Conservation (phyloP, 169 alveolate species). For the Perkinsus olseni region DNA sequence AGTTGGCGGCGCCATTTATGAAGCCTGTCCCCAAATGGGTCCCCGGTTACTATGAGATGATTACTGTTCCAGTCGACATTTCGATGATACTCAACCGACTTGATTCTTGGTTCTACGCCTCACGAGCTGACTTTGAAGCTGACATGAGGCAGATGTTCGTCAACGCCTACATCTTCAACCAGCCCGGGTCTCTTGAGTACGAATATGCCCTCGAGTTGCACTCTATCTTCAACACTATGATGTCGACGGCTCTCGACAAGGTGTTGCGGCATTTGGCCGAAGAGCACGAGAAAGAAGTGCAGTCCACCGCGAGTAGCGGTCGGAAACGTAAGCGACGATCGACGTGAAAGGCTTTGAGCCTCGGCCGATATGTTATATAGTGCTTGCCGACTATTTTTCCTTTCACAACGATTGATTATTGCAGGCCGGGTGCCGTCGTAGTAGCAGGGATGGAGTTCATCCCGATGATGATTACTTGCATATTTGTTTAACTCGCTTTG, state of each 20-base stretch:
- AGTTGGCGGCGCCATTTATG: neutral
- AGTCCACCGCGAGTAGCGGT: neutral
- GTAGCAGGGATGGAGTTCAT: neutral
- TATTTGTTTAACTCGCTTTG: neutral
- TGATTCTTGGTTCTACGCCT: neutral
- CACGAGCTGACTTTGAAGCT: neutral
- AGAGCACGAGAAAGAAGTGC: neutral
- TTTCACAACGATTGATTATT: neutral
- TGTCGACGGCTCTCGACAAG: neutral
- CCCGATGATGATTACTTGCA: neutral
- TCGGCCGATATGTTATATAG: neutral
- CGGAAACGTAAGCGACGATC: neutral
- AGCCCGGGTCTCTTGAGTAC: neutral
- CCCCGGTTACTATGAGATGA: neutral
- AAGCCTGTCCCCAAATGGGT: neutral
- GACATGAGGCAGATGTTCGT: conserved; percentile 1
- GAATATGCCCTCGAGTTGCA: neutral
- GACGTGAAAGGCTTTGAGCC: neutral
- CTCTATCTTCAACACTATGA: neutral
- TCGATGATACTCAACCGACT: neutral
- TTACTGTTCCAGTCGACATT: neutral
- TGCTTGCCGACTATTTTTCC: neutral
- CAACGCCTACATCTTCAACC: neutral
- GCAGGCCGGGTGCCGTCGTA: neutral
- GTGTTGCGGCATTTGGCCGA: neutral